These are phyloP conservation scores for Tripidium arundinaceum DNA, from an alignment of 202 grass and related monocot genomes.

Conservation along the genomic window DNA sequence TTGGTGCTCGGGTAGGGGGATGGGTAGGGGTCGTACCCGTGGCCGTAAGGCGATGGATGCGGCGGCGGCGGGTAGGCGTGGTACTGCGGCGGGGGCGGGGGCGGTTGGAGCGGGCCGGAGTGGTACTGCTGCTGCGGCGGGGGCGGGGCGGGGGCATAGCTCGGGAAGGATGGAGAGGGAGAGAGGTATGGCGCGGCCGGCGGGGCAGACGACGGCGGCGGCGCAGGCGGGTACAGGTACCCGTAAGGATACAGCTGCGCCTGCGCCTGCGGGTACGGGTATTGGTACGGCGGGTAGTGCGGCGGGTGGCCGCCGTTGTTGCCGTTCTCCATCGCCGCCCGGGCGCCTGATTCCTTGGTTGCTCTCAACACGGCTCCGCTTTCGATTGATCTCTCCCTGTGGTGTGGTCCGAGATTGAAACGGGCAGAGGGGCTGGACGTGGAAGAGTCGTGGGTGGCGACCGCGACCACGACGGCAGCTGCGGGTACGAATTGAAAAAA, in stretches of 20 bases:
- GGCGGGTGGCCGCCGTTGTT: slow-evolving; percentile 27
- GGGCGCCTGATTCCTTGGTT: not conserved
- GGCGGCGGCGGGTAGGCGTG: slow-evolving; percentile 28
- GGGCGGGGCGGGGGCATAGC: slow-evolving; percentile 22
- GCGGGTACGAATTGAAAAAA: not conserved
- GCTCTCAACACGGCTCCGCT: not conserved
- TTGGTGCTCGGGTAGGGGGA: slow-evolving; percentile 10
- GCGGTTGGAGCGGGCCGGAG: slow-evolving; percentile 41
- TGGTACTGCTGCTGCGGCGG: slow-evolving; percentile 40
- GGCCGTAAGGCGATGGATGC: slow-evolving; percentile 24
- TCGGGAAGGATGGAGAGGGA: slow-evolving; percentile 38
- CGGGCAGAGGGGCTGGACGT: not conserved
- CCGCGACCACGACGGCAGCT: not conserved
- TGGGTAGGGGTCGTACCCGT: slow-evolving; percentile 27
- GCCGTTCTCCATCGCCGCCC: slow-evolving; percentile 42
- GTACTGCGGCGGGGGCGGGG: slow-evolving; percentile 32
- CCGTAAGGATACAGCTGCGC: slow-evolving; percentile 14
- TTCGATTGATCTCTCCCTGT: not conserved
- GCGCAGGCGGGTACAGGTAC: slow-evolving; percentile 24
- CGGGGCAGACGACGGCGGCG: not conserved
- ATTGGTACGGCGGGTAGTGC: slow-evolving; percentile 28
- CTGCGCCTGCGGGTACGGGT: slow-evolving; percentile 27
- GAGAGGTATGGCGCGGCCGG: slow-evolving; percentile 25
- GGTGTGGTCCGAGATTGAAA: not conserved
- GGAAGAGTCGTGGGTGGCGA: slow-evolving; percentile 35